Evolutionary conservation across 306 rosid species (phyloP).

Genomic region (Arachis stenosperma): DNA sequence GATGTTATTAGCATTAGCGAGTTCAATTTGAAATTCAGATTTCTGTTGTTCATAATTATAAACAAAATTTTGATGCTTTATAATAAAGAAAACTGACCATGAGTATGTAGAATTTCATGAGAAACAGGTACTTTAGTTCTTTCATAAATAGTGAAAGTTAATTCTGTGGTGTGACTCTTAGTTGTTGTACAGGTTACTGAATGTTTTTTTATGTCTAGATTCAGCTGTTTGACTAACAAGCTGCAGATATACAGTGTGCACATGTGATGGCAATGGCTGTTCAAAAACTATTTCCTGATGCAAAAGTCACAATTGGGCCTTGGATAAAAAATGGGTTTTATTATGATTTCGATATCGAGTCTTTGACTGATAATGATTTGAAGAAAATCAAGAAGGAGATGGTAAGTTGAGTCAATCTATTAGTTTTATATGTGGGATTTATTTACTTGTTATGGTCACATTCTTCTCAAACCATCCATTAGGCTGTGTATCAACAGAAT

Average conservation of each 20-base stretch:
- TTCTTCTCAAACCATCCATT: constrained; percentile 35
- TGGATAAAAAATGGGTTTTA: constrained; percentile 97
- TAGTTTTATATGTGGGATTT: constrained; percentile 23
- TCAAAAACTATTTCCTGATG: constrained; percentile 88
- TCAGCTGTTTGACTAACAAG: constrained; percentile 33
- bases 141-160: constrained; percentile 4
- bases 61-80: background rate
- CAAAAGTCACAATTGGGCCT: constrained; percentile 97
- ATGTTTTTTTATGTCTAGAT: constrained; percentile 13
- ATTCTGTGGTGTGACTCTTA: background rate
- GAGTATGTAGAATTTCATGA: background rate
- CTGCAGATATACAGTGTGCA: constrained; percentile 66
- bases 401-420: constrained; percentile 52
- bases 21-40: background rate
- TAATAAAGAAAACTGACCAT: background rate
- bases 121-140: background rate
- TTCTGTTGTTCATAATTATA: background rate
- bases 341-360: constrained; percentile 89
- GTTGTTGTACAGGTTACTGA: background rate
- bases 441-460: constrained; percentile 7
- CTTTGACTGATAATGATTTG: constrained; percentile 86
- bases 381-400: constrained; percentile 92
- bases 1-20: background rate
- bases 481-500: constrained; percentile 27
- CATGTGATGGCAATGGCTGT: constrained; percentile 99